phyloP scores from a whole-genome alignment of 2,329 filamentous ascomycete genomes.

The Metarhizium album region DNA sequence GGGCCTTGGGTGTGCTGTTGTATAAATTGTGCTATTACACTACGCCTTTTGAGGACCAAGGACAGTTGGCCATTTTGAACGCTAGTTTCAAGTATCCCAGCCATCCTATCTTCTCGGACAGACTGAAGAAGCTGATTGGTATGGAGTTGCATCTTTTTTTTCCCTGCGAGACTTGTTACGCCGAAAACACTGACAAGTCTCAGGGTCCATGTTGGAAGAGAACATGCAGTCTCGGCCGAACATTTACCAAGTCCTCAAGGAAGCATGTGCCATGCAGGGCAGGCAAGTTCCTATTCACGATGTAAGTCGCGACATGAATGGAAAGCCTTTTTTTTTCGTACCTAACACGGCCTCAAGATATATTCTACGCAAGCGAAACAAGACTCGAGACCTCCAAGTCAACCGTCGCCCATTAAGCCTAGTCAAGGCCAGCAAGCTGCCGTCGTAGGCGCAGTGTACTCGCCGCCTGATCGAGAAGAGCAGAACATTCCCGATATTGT shows the following conservation, averaged over 20 bases:
- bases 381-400: constrained; percentile 37
- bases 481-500: constrained; percentile 76
- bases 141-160: constrained; percentile 1
- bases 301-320: constrained; percentile 40
- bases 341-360: constrained; percentile 41
- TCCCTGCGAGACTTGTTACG: not conserved
- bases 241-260: constrained; percentile 84
- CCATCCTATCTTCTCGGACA: constrained; percentile 82
- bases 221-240: constrained; percentile 70
- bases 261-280: constrained; percentile 82
- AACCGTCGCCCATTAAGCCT: constrained; percentile 34
- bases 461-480: constrained; percentile 60
- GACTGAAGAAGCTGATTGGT: constrained; percentile 85
- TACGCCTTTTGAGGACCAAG: constrained; percentile 95
- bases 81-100: constrained; percentile 86
- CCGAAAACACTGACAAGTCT: not conserved
- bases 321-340: not conserved
- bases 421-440: constrained; percentile 44
- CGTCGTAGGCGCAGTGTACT: constrained; percentile 70
- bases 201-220: constrained; percentile 84
- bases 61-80: constrained; percentile 93
- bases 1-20: constrained; percentile 86
- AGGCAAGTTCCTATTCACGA: constrained; percentile 81
- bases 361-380: constrained; percentile 55
- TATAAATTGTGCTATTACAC: constrained; percentile 99